phyloP scores from a whole-genome alignment of 2,329 filamentous ascomycete species.

The Cladosporium sp. region DNA sequence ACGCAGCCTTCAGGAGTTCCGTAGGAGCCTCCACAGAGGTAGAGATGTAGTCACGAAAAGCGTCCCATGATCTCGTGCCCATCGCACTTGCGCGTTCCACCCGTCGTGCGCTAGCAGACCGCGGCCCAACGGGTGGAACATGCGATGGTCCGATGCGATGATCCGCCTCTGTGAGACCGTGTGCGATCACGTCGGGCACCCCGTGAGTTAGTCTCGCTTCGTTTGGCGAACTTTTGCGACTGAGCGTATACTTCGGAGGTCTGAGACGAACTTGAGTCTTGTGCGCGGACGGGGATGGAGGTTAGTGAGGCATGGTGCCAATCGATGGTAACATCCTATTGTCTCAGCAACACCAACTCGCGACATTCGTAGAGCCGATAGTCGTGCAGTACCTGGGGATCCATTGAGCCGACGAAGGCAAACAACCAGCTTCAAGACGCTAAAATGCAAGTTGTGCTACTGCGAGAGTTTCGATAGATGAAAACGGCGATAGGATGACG shows the following conservation, averaged over 20 bases:
- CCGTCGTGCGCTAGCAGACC: background rate
- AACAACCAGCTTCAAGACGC: background rate
- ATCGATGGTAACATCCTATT: background rate
- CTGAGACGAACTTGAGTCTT: background rate
- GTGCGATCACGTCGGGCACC: background rate
- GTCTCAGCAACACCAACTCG: background rate
- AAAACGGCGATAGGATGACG: background rate
- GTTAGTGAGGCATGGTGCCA: background rate
- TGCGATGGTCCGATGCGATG: background rate
- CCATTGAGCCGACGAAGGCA: background rate
- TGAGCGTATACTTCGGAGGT: background rate
- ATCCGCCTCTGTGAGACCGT: background rate
- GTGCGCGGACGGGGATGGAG: background rate
- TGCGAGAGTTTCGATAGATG: background rate
- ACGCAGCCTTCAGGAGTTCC: background rate
- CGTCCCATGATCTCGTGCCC: background rate
- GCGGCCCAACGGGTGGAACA: slow-evolving; percentile 14
- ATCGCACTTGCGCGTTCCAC: background rate
- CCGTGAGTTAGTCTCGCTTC: background rate
- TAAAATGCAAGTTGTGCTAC: background rate
- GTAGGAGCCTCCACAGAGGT: background rate
- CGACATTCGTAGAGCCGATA: background rate
- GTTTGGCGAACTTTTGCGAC: background rate
- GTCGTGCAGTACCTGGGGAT: background rate
- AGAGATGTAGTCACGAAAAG: background rate